Evolutionary conservation across 305 asterid genomes (phyloP), one percentile per base, ranked within the genome.

Genomic region (Fraxinus paxiana): DNA sequence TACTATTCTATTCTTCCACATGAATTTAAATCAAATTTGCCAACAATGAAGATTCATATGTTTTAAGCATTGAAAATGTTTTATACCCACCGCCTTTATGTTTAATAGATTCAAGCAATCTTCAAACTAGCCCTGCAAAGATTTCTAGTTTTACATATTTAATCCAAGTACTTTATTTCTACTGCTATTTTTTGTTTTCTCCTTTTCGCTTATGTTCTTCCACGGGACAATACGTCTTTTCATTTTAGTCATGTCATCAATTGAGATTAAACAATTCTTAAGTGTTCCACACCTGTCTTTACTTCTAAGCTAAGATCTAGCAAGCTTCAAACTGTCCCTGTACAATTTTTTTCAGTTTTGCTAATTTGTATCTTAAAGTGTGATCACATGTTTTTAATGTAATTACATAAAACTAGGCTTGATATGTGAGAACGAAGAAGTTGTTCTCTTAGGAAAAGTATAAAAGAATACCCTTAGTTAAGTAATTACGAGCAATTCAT

Each of bases 1-100:
- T 48, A 3, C 31, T 8, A 59, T 7, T 59, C 30, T 59, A 59
- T 59, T 18, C 76, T 51, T 37, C 46, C 4, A 20, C 43, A 38
- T 18, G 56, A 26, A 15, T 46, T 48, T 56, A 31, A 61, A 17
- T 54, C 37, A 30, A 59, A 13, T 46, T 73, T 74, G 2, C 63
- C 54, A 33, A 33, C 82, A 3, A 20, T 8, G 17, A 43, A 59
- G 43, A 76, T 18, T 73, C 43, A 78, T 13, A 35, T 1, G 26
- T 70, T 43, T 46, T 34, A 77, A 77, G 76, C 77, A 37, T 35
- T 72, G 48, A 76, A 75, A 84, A 12, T 56, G 37, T 72, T 79
- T 6, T 67, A 5, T 18, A 38, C 59, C 20, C 18, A 48, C 59
- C 20, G 77, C 37, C 54, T 78, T 65, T 9, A 37, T 70, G 72